Evolutionary conservation across 2,329 filamentous ascomycete species (phyloP), one percentile per base, ranked within the genome.

Genomic region (Sclerotiophoma versabilis): DNA sequence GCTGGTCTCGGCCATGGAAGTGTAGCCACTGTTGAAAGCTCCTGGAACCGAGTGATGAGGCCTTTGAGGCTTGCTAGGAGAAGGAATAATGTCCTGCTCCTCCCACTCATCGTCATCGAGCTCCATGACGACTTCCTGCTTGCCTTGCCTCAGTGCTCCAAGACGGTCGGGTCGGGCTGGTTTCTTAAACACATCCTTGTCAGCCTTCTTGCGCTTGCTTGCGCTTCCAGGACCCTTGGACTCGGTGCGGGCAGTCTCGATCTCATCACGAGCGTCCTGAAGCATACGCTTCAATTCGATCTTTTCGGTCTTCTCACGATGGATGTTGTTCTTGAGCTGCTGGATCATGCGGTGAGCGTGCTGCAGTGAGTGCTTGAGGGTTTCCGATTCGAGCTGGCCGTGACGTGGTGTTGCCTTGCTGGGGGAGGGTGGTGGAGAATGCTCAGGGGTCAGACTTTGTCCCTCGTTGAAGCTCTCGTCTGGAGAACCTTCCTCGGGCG

Each of bases 271-370:
- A 20, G 93, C 89, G 68, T 99, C 95, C 77, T 98, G 93, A 25
- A 98, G 85, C 84, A 99, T 91, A 55, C 93, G 90, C 77, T 92
- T 93, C 48, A 98, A 84, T 76, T 99, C 95, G 23, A 98, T 85
- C 81, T 97, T 99, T 76, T 99, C 95, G 0, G 93, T 97, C 86
- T 98, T 99, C 76, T 99, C 95, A 27, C 95, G 90, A 75, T 99
- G 93, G 39, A 98, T 90, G 68, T 93, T 96, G 74, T 90, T 92
- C 76, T 96, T 92, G 64, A 98, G 85, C 68, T 92, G 96, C 74
- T 98, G 93, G 54, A 99, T 97, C 78, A 96, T 97, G 53, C 93
- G 87, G 74, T 98, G 95, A 32, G 95, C 93, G 73, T 99, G 95
- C 63, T 92, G 89, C 23, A 98, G 83, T 22, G 93, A 97, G 48